A percentile compares a stretch with the other conserved stretches of the same genome.
Evolutionary conservation across 179 eudicot genomes (phyloP).

Genomic region (Gypsophila paniculata): DNA sequence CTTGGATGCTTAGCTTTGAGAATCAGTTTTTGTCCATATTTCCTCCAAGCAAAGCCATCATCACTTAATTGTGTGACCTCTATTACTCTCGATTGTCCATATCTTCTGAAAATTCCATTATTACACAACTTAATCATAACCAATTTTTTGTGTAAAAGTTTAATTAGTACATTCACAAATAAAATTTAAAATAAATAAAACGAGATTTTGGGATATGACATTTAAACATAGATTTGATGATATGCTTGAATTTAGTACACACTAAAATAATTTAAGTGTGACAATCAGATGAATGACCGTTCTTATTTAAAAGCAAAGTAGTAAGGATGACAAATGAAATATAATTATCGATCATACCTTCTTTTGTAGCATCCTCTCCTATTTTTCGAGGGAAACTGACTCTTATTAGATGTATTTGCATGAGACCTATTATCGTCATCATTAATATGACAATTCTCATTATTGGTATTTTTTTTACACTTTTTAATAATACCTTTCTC

Average conservation of each 20-base stretch:
- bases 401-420: background rate
- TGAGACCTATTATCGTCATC: background rate
- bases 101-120: slow-evolving; percentile 44
- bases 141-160: background rate
- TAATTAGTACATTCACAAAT: background rate
- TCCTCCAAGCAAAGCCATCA: slow-evolving; percentile 17
- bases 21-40: slow-evolving; percentile 16
- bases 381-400: too few relatives aligned
- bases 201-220: too few relatives aligned
- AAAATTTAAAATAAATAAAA: too few relatives aligned
- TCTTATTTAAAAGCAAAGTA: too few relatives aligned
- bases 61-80: slow-evolving; percentile 27
- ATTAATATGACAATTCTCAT: too few relatives aligned
- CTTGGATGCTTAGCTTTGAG: background rate
- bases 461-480: background rate
- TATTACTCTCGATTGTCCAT: slow-evolving; percentile 24
- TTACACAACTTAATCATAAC: too few relatives aligned
- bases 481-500: background rate
- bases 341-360: slow-evolving; percentile 33
- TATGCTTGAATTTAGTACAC: too few relatives aligned
- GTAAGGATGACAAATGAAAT: too few relatives aligned
- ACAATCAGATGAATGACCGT: too few relatives aligned
- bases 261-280: too few relatives aligned
- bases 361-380: slow-evolving; percentile 43
- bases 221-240: too few relatives aligned